Evolutionary conservation across 2,329 filamentous ascomycete species (phyloP).

Genomic region (Anthostomella pinea): DNA sequence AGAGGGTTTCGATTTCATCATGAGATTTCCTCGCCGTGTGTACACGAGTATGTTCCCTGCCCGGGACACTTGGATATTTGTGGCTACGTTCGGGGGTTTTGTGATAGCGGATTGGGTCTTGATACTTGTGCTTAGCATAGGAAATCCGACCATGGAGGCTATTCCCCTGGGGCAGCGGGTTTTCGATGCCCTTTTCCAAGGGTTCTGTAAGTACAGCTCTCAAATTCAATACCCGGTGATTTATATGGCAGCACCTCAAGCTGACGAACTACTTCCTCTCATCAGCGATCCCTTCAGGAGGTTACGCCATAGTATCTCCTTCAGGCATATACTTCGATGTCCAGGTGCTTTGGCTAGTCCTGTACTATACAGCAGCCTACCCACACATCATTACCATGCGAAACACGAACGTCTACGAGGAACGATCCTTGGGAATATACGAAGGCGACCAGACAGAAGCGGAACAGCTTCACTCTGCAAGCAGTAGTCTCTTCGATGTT

Average conservation of each 20-base stretch:
- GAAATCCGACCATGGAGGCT: conserved; percentile 43
- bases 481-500: conserved; percentile 30
- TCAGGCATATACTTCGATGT: conserved; percentile 52
- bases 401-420: conserved; percentile 70
- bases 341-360: conserved; percentile 59
- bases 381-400: conserved; percentile 63
- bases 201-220: conserved; percentile 33
- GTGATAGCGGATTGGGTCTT: conserved; percentile 51
- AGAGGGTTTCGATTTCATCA: conserved; percentile 35
- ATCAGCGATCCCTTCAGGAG: conserved; percentile 47
- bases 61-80: conserved; percentile 51
- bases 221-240: not conserved
- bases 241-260: conserved; percentile 2
- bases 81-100: conserved; percentile 45
- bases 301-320: conserved; percentile 52
- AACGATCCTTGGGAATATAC: conserved; percentile 62
- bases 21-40: conserved; percentile 38
- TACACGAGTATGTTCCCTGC: conserved; percentile 51
- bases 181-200: conserved; percentile 53
- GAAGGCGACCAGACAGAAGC: conserved; percentile 27
- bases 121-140: conserved; percentile 52
- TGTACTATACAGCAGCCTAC: conserved; percentile 66
- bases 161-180: conserved; percentile 45
- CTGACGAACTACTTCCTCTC: conserved; percentile 14
- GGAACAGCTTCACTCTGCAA: conserved; percentile 23